Evolutionary conservation across 306 rosid genomes (phyloP), one percentile per base, ranked within the genome.

Genomic region (Prunus campanulata): DNA sequence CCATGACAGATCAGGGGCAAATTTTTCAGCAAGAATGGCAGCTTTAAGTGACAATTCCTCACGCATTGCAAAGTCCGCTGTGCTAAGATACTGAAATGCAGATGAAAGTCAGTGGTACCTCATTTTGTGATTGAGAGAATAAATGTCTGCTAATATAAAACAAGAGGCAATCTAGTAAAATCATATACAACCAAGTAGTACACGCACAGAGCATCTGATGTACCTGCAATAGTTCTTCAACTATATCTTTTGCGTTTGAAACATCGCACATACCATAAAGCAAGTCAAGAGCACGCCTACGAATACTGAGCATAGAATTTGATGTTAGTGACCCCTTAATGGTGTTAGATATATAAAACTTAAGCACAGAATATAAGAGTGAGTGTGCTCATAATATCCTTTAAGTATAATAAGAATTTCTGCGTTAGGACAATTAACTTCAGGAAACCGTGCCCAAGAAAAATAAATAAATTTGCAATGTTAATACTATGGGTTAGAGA

Each of bases 1-100:
- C 99, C 99, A 96, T 61, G 99, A 92, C 77, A 96, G 93, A 84
- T 96, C 98, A 50, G 99, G 99, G 60, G 99, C 99, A 87, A 96
- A 96, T 88, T 92, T 96, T 86, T 96, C 99, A 5, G 99, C 99
- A 66, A 96, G 97, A 91, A 96, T 96, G 46, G 99, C 99, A 66
- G 98, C 98, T 88, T 96, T 96, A 83, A 96, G 99, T 12, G 99
- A 87, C 79, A 96, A 82, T 80, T 96, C 99, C 81, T 96, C 99
- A 6, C 98, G 97, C 99, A 96, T 96, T 57, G 97, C 90, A 84
- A 96, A 96, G 79, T 96, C 99, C 51, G 99, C 99, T 20, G 99
- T 91, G 78, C 93, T 92, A 78, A 96, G 99, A 90, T 96, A 96
- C 99, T 96, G 85, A 79, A 84, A 86, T 77, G 77, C 72, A 86